phyloP scores from a whole-genome alignment of 2,329 filamentous ascomycete genomes.

The Trichophyton schoenleinii region DNA sequence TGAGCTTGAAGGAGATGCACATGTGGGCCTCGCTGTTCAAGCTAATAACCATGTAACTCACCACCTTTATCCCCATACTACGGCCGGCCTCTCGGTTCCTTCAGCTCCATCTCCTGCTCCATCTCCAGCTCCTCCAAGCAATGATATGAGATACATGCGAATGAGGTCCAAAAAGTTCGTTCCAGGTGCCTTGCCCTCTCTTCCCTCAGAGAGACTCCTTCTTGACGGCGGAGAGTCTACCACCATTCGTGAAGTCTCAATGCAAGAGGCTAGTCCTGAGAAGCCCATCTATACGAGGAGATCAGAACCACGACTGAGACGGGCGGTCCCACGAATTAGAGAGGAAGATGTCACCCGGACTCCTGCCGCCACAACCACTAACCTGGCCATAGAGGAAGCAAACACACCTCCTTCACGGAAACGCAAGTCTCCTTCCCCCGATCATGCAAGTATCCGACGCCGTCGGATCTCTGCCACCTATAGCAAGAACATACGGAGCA shows the following conservation, averaged over 20 bases:
- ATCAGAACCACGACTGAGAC: conserved; percentile 2
- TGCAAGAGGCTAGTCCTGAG: neutral
- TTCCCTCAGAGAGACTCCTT: conserved; percentile 36
- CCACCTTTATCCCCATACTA: no score
- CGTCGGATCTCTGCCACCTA: conserved; percentile 1
- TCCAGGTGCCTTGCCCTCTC: conserved; percentile 31
- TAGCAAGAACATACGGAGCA: neutral
- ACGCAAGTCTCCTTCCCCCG: conserved; percentile 4
- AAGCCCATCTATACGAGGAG: conserved; percentile 1
- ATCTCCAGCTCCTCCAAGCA: neutral
- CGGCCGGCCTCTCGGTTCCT: conserved; percentile 9
- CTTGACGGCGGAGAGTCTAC: conserved; percentile 12
- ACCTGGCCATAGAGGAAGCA: neutral
- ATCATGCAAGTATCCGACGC: neutral
- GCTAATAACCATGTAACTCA: no score
- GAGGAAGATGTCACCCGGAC: neutral
- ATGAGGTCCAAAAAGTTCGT: conserved; percentile 25
- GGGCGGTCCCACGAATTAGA: neutral
- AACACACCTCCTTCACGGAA: neutral
- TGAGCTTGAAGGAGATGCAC: conserved; percentile 17
- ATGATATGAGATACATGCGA: conserved; percentile 18
- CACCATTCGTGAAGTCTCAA: neutral
- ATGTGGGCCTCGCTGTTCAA: conserved; percentile 6
- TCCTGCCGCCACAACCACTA: neutral
- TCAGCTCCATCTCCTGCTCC: conserved; percentile 13